Evolutionary conservation across 192 early-diverging fungal genomes (phyloP), one percentile per base, ranked within the genome.

Genomic region (Linnemannia exigua): DNA sequence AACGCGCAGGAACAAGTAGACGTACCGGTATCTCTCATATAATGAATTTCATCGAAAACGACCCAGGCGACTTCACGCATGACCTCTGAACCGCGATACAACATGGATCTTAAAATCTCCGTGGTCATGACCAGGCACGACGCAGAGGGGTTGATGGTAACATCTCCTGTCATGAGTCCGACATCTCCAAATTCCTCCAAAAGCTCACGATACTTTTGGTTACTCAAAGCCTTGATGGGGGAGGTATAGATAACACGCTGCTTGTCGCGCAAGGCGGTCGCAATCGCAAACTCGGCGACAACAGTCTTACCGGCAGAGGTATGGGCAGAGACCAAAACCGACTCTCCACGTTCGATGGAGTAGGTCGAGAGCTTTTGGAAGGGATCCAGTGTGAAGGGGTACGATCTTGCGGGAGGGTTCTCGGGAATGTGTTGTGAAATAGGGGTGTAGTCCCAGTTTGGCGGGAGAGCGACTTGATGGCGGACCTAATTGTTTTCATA

Each of bases 211-310:
- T 97, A 99, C 91, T 99, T 99, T 91, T 99, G 98, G 85, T 99
- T 99, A 72, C 96, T 97, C 80, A 99, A 90, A 15, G 98, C 97
- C 91, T 99, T 99, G 89, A 99, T 99, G 9, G 98, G 98, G 83
- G 93, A 95, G 28, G 98, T 99, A 77, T 99, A 99, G 77, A 99
- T 98, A 36, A 98, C 98, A 20, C 97, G 91, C 89, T 98, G 97
- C 88, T 98, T 98, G 76, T 95, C 89, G 46, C 91, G 92, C 87
- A 99, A 84, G 80, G 93, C 92, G 50, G 95, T 95, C 0, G 97
- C 98, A 83, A 99, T 99, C 0, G 98, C 98, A 88, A 99, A 99
- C 84, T 99, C 98, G n/a, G 98, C 98, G 36, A 99, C 96, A 4
- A 99, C 98, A 0, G 98, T 99, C 85, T 99, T 99, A 75, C 98